Conservation (phyloP, 1,284 basidiomycete genomes). For the Boletellus deceptivus region DNA sequence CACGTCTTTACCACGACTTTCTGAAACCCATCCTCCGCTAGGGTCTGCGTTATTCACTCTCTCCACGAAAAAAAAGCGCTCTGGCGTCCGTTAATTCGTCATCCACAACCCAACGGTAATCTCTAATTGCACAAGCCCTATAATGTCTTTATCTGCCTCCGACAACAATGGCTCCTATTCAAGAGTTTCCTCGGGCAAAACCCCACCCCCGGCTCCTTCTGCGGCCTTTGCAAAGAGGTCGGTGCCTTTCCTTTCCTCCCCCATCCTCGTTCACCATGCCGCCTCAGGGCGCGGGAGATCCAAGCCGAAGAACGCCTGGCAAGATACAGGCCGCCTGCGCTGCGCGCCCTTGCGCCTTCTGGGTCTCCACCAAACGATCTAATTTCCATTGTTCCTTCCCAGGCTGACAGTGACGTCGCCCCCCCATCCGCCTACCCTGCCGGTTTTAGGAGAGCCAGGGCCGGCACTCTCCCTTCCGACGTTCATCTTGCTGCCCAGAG, state of each 20-base stretch:
- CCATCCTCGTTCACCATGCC: slow-evolving; percentile 16
- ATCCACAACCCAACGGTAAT: slow-evolving; percentile 62
- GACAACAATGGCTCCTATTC: slow-evolving; percentile 76
- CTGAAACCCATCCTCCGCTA: slow-evolving; percentile 19
- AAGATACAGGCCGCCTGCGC: slow-evolving; percentile 77
- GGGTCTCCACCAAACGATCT: slow-evolving; percentile 71
- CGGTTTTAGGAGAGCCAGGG: slow-evolving; percentile 83
- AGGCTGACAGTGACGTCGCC: slow-evolving; percentile 55
- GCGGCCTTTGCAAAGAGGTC: slow-evolving; percentile 87
- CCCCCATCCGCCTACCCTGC: slow-evolving; percentile 73
- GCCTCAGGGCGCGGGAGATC: slow-evolving; percentile 72
- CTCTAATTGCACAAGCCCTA: slow-evolving; percentile 73
- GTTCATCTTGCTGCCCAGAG: slow-evolving; percentile 83
- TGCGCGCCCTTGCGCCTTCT: slow-evolving; percentile 67
- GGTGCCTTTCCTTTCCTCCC: slow-evolving; percentile 13
- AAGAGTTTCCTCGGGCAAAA: slow-evolving; percentile 79
- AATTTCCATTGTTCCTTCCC: slow-evolving; percentile 50
- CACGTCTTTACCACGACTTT: slow-evolving; percentile 31
- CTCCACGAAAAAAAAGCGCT: slow-evolving; percentile 29
- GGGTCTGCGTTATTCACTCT: slow-evolving; percentile 28
- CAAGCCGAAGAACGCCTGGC: slow-evolving; percentile 70
- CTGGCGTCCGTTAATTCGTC: slow-evolving; percentile 38
- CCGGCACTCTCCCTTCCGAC: slow-evolving; percentile 85
- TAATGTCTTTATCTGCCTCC: slow-evolving; percentile 84
- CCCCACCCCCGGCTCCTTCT: slow-evolving; percentile 85